These are phyloP conservation scores for Cryptococcus jaspeensis DNA, from an alignment of 1,284 basidiomycete genomes.

Conservation along the genomic window DNA sequence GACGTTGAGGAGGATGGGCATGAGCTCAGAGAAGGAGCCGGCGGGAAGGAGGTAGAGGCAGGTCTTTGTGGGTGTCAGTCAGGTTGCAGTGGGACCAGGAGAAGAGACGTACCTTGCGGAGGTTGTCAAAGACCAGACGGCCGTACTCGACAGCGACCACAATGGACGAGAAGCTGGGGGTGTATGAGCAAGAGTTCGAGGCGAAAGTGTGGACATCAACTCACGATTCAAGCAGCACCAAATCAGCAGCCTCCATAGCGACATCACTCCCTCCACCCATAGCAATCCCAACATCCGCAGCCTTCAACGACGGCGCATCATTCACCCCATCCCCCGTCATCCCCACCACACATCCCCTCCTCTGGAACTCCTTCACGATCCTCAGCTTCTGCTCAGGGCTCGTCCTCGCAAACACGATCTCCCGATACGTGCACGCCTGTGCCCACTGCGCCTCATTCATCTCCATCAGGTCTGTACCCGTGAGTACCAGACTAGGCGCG, in stretches of 20 bases:
- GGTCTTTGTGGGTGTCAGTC: conserved; percentile 22
- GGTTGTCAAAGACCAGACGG: conserved; percentile 67
- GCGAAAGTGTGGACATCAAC: background rate
- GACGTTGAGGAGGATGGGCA: conserved; percentile 62
- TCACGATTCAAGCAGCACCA: conserved; percentile 46
- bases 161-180: conserved; percentile 49
- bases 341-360: conserved; percentile 58
- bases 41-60: conserved; percentile 51
- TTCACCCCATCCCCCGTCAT: conserved; percentile 69
- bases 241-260: conserved; percentile 51
- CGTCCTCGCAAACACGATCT: conserved; percentile 71
- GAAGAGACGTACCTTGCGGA: conserved; percentile 53
- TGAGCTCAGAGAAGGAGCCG: conserved; percentile 63
- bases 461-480: conserved; percentile 58
- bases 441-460: conserved; percentile 58
- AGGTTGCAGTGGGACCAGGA: background rate
- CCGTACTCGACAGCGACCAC: conserved; percentile 57
- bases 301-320: conserved; percentile 62
- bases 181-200: conserved; percentile 1
- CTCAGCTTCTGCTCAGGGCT: conserved; percentile 70
- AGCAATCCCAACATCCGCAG: conserved; percentile 56
- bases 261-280: conserved; percentile 55
- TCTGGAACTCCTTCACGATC: conserved; percentile 65
- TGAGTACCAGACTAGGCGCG: conserved; percentile 51
- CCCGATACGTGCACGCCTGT: conserved; percentile 59